phyloP scores from a whole-genome alignment of 2,329 filamentous ascomycete species.

The Aspergillus sp. region DNA sequence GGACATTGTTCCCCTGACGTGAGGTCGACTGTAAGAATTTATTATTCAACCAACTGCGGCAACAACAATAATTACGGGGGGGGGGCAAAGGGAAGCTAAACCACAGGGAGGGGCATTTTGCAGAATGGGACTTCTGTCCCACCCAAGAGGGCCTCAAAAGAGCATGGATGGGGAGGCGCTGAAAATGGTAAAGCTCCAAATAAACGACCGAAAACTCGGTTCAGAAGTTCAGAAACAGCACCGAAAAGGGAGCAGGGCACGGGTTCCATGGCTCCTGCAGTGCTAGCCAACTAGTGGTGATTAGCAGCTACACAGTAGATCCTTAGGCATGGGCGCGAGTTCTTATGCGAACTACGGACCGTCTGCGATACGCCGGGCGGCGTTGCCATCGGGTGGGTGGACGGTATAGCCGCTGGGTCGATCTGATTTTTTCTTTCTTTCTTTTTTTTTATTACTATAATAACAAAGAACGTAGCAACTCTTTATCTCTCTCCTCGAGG shows the following conservation, averaged over 20 bases:
- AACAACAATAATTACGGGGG: constrained; percentile 2
- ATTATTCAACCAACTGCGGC: background rate
- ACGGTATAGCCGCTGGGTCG: background rate
- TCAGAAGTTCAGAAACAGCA: constrained; percentile 4
- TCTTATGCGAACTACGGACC: constrained; percentile 10
- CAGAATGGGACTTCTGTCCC: constrained; percentile 8
- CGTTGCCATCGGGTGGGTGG: too few relatives aligned
- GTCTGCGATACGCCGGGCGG: background rate
- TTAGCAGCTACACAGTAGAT: constrained; percentile 20
- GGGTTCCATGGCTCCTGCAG: constrained; percentile 16
- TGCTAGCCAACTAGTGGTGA: constrained; percentile 15
- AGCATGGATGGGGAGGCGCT: constrained; percentile 7
- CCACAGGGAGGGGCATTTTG: constrained; percentile 9
- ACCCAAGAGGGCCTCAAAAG: constrained; percentile 6
- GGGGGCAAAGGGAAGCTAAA: background rate
- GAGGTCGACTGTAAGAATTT: background rate
- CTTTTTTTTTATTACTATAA: too few relatives aligned
- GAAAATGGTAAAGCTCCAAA: constrained; percentile 13
- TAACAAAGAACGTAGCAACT: too few relatives aligned
- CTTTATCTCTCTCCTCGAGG: too few relatives aligned
- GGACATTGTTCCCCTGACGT: background rate
- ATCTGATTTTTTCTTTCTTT: background rate
- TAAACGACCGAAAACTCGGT: constrained; percentile 17
- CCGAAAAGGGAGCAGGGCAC: constrained; percentile 14
- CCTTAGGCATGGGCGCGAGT: constrained; percentile 8